Evolutionary conservation across 2,329 filamentous ascomycete genomes (phyloP).

Genomic region (Cladosporium sp.): DNA sequence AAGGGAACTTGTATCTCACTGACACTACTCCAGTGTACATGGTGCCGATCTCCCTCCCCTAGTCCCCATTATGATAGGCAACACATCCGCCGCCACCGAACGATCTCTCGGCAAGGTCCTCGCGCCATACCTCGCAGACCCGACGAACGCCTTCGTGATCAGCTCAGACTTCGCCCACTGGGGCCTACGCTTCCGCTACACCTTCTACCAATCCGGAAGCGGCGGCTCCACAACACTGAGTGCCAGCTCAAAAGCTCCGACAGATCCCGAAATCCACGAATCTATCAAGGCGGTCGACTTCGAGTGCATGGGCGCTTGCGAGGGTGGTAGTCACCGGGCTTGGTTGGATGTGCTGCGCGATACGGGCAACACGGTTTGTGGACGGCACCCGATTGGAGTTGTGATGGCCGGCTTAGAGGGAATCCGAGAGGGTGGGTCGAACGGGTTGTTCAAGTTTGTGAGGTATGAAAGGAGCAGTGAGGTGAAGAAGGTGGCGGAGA

Average conservation of each 20-base stretch:
- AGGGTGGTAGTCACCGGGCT: conserved; percentile 64
- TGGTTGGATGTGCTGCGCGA: conserved; percentile 67
- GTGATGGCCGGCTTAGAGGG: conserved; percentile 82
- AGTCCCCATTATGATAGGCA: conserved; percentile 81
- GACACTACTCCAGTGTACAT: conserved; percentile 26
- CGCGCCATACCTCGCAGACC: conserved; percentile 71
- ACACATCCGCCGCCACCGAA: conserved; percentile 64
- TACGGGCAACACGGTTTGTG: conserved; percentile 90
- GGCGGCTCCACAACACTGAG: conserved; percentile 41
- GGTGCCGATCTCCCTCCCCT: conserved; percentile 63
- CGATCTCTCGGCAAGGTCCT: conserved; percentile 65
- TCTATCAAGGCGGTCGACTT: conserved; percentile 78
- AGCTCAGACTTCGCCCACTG: conserved; percentile 98
- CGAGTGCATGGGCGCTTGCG: conserved; percentile 77
- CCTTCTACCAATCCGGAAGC: conserved; percentile 62
- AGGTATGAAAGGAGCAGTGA: conserved; percentile 83
- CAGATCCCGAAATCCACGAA: conserved; percentile 66
- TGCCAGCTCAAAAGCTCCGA: conserved; percentile 39
- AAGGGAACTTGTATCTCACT: background rate
- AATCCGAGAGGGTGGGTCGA: conserved; percentile 18
- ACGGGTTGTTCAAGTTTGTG: conserved; percentile 65
- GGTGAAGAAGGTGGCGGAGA: conserved; percentile 63
- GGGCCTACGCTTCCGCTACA: conserved; percentile 81
- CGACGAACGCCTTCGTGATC: conserved; percentile 75
- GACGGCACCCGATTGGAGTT: conserved; percentile 89